These are phyloP conservation scores for Sphaerulina musiva DNA, from an alignment of 2,329 filamentous ascomycete genomes.

Conservation along the genomic window DNA sequence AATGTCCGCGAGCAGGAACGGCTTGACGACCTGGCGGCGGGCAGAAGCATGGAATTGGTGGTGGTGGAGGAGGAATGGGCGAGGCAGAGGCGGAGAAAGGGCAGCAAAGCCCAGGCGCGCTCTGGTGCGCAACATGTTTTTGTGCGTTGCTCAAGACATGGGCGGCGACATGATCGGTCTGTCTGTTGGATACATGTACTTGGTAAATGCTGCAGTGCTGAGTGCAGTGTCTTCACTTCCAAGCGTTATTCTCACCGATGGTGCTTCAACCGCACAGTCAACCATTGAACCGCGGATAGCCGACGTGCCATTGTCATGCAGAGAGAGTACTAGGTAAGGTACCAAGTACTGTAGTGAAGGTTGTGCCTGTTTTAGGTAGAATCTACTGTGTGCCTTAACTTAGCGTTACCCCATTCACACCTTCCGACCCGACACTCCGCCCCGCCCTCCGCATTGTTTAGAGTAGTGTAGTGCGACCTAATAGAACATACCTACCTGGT, in stretches of 20 bases:
- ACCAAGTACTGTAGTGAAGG: background rate
- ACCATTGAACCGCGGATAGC: background rate
- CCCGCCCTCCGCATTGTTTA: too few relatives aligned
- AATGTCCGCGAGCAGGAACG: constrained; percentile 77
- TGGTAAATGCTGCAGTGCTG: background rate
- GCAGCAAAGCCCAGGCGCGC: constrained; percentile 8
- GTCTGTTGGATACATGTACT: background rate
- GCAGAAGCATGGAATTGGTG: constrained; percentile 28
- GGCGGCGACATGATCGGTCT: background rate
- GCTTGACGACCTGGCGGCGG: constrained; percentile 55
- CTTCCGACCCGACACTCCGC: too few relatives aligned
- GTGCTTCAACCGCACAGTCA: background rate
- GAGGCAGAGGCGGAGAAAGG: constrained; percentile 15
- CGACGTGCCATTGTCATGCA: background rate
- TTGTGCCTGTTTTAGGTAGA: constrained; percentile 39
- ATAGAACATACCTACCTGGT: too few relatives aligned
- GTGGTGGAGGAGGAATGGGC: constrained; percentile 18
- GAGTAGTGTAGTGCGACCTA: too few relatives aligned
- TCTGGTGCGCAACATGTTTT: background rate
- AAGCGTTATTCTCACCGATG: background rate
- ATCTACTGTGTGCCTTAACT: constrained; percentile 1
- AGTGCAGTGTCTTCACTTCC: background rate
- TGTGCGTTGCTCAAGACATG: background rate
- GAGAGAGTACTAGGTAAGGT: background rate
- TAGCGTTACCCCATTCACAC: too few relatives aligned